Base-by-base conservation (phyloP, 2,329 filamentous ascomycete genomes). In the Epichloe gansuensis region DNA sequence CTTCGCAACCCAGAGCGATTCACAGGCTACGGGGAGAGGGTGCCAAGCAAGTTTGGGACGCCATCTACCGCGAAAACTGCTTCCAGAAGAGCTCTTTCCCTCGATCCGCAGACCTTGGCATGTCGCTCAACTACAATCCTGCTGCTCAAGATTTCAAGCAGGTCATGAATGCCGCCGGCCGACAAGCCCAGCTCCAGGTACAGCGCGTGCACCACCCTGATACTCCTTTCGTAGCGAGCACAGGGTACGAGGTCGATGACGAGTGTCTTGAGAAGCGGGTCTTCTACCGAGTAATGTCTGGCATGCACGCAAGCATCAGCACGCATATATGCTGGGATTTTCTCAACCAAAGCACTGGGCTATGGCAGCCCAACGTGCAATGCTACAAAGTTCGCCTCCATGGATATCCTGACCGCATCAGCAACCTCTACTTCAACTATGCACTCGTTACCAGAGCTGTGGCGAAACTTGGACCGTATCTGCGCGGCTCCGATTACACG, bases 371-470 rank as follows among this genome's bases (percentile, higher is more conserved):
- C 25, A 98, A 98, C 63, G 68, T 95, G 51, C 75, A 83, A 57
- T 98, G 93, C 75, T 98, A 95, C 76, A 82, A 87, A 64, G 74
- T 83, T 37, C 83, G 93, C n/a, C 78, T 98, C 15, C 88, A 95
- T 68, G 75, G 77, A 23, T 82, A 87, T 65, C 89, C 91, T 0
- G 93, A 98, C 60, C 86, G 91, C 55, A 87, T 98, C 63, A 93
- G 91, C 60, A 98, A 98, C 69, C 77, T 98, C 48, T 98, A 98
- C 74, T 98, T 98, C 75, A 97, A 98, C 78, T 98, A 95, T 65
- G 93, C 93, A 0, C 78, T 98, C n/a, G 77, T 98, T 42, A 86
- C 91, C 28, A 86, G 93, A 48, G 93, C 93, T 12, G 80, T 97
- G 42, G 86, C 88, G 51, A 98, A 98, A 71, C 79, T 97, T 8